Base-by-base conservation (phyloP, 345 rosid species). In the Litchi chinensis region DNA sequence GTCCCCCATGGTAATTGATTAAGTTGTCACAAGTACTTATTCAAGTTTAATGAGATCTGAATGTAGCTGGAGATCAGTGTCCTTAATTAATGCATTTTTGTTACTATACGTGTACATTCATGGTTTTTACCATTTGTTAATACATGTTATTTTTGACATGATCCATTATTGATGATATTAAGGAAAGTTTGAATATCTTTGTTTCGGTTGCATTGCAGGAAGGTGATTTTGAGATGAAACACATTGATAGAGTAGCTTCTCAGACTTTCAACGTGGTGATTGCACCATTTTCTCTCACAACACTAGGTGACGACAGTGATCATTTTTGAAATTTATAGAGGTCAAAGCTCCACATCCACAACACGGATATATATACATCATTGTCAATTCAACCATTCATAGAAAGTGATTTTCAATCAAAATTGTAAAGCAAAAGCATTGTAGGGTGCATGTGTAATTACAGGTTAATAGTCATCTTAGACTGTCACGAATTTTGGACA, bases 161-260 rank as follows among this genome's bases (percentile, higher is more conserved):
- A 8, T 74, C 63, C 15, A 28, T 22, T 32, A 9, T 59, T 10
- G 6, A 57, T 74, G 40, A 16, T 46, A 73, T n/a, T 43, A 1
- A 28, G 26, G 6, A 39, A 68, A 76, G n/a, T 57, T 40, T 11
- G 44, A 24, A 16, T 56, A 63, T 32, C 22, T 46, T 28, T 32
- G 16, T 24, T 65, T 82, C 52, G 59, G 15, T 65, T 70, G 60
- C 59, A 64, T 63, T 82, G 83, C 89, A 90, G 97, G 94, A 92
- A 88, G 94, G 97, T 7, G 93, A 92, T 67, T 90, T 90, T 46
- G 94, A 92, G 87, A 89, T 92, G 97, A 92, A 90, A 75, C 92
- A 90, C 76, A 86, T 89, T 1, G 97, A 90, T 79, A 79, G 9
- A 68, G 82, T 87, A 26, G 87, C 85, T 63, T 82, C 91, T 21